Evolutionary conservation across 2,329 filamentous ascomycete species (phyloP), one percentile per base, ranked within the genome.

Genomic region (Talaromyces pinophilus): DNA sequence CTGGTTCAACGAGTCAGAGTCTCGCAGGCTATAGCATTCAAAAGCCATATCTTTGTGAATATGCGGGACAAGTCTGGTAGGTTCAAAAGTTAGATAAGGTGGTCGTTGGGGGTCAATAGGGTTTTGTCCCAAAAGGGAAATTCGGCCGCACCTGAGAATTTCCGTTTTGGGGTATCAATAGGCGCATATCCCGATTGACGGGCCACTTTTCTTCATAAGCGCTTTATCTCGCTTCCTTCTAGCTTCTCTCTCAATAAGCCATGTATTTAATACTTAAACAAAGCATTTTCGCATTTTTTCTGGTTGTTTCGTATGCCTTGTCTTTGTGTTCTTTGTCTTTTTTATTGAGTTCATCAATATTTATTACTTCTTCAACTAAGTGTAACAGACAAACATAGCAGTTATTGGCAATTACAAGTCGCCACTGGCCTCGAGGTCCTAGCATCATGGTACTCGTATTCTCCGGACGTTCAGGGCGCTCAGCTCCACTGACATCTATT

Each of bases 121-220:
- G 54, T 38, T 22, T 19, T 22, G 54, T 40, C 33, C 54, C 54
- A 57, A 60, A 52, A 40, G 1, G 42, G 40, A 35, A 48, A 64
- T 28, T n/a, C 11, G 17, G 62, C 44, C 33, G 59, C 50, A 33
- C 57, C 15, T 17, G 25, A 52, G 30, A 17, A 60, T 67, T 67
- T 59, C 65, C 65, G 30, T 48, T 59, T 67, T 59, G 13, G 60
- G 42, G 61, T 60, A 54, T 67, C 65, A 67, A 67, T 67, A 67
- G 54, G 33, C 48, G 35, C 55, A 57, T 52, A 52, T 44, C 11
- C 52, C 54, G 50, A 52, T 64, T 64, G 62, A 59, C 13, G 40
- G 38, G 40, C 17, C 15, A 60, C n/a, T 17, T 64, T 59, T 59
- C 33, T 59, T 55, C 61, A 57, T 57, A 22, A 57, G n/a, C 30